A percentile compares a stretch with the other conserved stretches of the same genome.
phyloP scores from a whole-genome alignment of 2,329 filamentous ascomycete species.

The Aspergillus neoniger region DNA sequence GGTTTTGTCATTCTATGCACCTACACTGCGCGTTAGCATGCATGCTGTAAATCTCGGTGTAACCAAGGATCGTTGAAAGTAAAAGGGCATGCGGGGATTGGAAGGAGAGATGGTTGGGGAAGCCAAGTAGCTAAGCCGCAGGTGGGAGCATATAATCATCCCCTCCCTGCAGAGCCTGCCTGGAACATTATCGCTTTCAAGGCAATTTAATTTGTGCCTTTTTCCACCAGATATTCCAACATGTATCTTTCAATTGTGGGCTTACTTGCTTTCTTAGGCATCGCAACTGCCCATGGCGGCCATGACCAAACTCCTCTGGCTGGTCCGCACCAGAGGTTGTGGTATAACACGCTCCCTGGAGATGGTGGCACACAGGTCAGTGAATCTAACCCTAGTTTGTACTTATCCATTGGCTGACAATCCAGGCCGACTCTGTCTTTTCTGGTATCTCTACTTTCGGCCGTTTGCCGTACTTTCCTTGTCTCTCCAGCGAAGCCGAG shows the following conservation, averaged over 20 bases:
- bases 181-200: not conserved
- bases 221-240: not conserved
- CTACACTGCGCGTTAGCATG: not conserved
- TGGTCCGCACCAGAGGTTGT: conserved; percentile 72
- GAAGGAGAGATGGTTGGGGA: not conserved
- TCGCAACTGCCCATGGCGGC: conserved; percentile 61
- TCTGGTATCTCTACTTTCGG: conserved; percentile 87
- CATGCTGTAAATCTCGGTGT: not conserved
- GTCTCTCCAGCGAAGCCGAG: conserved; percentile 67
- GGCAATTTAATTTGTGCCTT: too few relatives aligned
- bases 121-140: not conserved
- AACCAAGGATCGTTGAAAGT: not conserved
- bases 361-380: conserved; percentile 79
- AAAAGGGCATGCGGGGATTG: not conserved
- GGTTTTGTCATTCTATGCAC: not conserved
- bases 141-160: not conserved
- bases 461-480: conserved; percentile 74
- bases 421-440: conserved; percentile 80
- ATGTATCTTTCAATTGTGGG: conserved; percentile 25
- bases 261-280: conserved; percentile 47
- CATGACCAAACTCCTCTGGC: conserved; percentile 61
- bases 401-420: not conserved
- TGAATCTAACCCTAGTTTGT: not conserved
- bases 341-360: conserved; percentile 81
- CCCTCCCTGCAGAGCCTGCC: not conserved